Evolutionary conservation across 148 eudicot species (phyloP).

Genomic region (Arctostaphylos glauca): DNA sequence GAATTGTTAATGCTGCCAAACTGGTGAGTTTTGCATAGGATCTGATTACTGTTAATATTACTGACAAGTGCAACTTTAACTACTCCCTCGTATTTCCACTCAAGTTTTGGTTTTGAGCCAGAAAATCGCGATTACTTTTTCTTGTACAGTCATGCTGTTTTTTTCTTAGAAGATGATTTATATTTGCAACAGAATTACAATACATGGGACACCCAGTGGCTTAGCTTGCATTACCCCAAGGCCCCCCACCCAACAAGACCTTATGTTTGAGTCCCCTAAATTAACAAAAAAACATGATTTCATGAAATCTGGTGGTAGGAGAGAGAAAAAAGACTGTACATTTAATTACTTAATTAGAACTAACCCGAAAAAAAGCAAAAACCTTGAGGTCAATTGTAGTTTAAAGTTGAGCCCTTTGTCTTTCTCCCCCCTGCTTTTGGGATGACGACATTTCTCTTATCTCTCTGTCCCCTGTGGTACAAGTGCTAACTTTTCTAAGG

Average conservation of each 20-base stretch:
- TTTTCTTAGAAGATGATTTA: background rate
- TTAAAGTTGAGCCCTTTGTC: background rate
- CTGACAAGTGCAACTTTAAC: background rate
- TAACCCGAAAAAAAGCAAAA: background rate
- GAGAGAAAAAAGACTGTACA: background rate
- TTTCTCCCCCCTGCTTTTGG: background rate
- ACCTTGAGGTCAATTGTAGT: background rate
- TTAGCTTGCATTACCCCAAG: too few species aligned
- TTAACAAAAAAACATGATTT: background rate
- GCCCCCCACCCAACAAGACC: too few species aligned
- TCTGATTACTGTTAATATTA: background rate
- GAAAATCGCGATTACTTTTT: background rate
- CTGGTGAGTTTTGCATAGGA: constrained; percentile 39
- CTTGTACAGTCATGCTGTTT: background rate
- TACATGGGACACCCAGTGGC: too few species aligned
- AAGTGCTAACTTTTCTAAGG: constrained; percentile 7
- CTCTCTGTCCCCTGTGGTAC: background rate
- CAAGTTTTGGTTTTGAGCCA: background rate
- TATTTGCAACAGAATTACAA: too few species aligned
- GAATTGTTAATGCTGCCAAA: constrained; percentile 97
- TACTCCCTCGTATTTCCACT: background rate
- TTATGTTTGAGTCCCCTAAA: background rate
- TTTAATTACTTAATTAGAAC: background rate
- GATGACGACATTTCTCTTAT: background rate
- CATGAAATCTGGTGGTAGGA: constrained; percentile 6